Conservation (phyloP, 2,329 filamentous ascomycete genomes). For the Penicillium sp. region DNA sequence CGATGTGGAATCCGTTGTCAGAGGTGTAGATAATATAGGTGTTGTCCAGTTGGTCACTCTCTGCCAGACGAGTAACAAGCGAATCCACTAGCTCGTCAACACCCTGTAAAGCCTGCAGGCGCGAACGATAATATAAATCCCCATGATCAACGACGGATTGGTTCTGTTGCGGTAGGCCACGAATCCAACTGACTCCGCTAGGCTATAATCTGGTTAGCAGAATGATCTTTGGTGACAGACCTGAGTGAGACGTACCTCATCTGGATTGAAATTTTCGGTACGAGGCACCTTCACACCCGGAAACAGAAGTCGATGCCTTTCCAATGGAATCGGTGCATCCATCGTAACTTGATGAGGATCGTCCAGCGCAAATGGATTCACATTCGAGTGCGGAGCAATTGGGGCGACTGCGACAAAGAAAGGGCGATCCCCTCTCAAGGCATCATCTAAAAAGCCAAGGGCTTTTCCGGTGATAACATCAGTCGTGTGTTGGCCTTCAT, state of each 20-base stretch:
- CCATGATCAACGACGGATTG: conserved; percentile 51
- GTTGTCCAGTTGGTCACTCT: conserved; percentile 47
- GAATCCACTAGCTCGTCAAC: conserved; percentile 57
- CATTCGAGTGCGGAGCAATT: conserved; percentile 64
- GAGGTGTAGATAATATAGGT: conserved; percentile 63
- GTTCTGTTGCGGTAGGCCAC: conserved; percentile 45
- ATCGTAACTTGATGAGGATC: conserved; percentile 33
- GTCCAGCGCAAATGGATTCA: conserved; percentile 38
- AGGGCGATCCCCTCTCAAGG: conserved; percentile 53
- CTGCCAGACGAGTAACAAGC: conserved; percentile 44
- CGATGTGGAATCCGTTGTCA: conserved; percentile 62
- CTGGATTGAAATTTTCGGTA: conserved; percentile 66
- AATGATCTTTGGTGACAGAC: not conserved
- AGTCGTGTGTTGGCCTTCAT: conserved; percentile 55
- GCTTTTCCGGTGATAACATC: conserved; percentile 63
- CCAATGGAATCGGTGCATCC: conserved; percentile 57
- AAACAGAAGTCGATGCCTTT: conserved; percentile 64
- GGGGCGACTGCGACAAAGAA: conserved; percentile 69
- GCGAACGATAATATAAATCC: conserved; percentile 53
- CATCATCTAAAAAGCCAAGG: conserved; percentile 61
- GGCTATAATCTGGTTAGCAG: conserved; percentile 23
- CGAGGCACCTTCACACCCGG: conserved; percentile 59
- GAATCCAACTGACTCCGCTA: conserved; percentile 50
- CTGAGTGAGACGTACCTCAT: conserved; percentile 41
- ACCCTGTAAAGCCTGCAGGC: conserved; percentile 52